These are phyloP conservation scores for Vaccinium darrowii DNA, from an alignment of 148 eudicot species.

Conservation along the genomic window DNA sequence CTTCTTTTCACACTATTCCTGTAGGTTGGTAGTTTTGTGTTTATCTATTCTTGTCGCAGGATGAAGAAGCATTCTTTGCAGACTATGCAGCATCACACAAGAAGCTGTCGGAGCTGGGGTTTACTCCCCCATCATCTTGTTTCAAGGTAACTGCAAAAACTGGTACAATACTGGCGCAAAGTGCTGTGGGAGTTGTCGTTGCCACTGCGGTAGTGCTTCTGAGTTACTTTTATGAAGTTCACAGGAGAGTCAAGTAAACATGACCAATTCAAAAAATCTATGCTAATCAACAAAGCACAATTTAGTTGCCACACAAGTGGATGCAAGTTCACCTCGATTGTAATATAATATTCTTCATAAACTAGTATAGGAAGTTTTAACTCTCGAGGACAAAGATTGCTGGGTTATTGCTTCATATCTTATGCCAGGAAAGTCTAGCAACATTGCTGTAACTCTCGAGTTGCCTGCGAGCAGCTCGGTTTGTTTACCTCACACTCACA, in stretches of 20 bases:
- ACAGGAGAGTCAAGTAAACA: conserved; percentile 18
- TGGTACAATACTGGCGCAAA: conserved; percentile 21
- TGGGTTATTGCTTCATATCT: too few relatives aligned
- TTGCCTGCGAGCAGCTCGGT: too few relatives aligned
- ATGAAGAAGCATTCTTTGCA: conserved; percentile 75
- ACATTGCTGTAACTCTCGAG: too few relatives aligned
- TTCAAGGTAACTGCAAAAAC: conserved; percentile 12
- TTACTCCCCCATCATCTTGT: conserved; percentile 31
- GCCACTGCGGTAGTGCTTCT: conserved; percentile 45
- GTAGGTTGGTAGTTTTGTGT: background rate
- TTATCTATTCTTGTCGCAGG: conserved; percentile 34
- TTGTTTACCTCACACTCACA: too few relatives aligned
- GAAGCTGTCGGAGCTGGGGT: conserved; percentile 81
- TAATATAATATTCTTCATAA: too few relatives aligned
- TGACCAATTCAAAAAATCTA: background rate
- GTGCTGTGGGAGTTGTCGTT: conserved; percentile 37
- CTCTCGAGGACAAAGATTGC: background rate
- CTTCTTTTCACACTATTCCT: background rate
- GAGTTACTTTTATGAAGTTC: conserved; percentile 44
- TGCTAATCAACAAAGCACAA: background rate
- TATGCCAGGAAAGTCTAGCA: too few relatives aligned
- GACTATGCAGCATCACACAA: conserved; percentile 91
- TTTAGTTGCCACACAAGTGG: background rate
- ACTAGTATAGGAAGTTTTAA: background rate
- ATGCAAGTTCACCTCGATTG: background rate